Evolutionary conservation across 2,329 filamentous ascomycete species (phyloP), one percentile per base, ranked within the genome.

Genomic region (Colletotrichum eleusines): DNA sequence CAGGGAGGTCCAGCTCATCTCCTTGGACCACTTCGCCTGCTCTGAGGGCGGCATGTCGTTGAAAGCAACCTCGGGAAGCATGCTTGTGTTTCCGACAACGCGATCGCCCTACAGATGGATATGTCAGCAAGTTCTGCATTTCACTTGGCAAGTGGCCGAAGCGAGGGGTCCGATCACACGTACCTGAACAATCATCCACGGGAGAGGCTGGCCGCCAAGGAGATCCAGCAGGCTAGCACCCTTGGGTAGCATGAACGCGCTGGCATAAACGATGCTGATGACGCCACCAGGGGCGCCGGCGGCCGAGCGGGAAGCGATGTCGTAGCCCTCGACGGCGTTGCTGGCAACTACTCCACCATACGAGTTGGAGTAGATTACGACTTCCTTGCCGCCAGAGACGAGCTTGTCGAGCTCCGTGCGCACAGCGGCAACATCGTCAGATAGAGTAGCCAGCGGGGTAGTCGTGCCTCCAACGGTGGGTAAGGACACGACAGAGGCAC

Each of bases 281-380:
- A 85, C 79, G 8, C 84, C 83, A 0, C 83, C 83, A 6, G 75
- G 66, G 59, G 79, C 72, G 1, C 80, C 82, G 1, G 74, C 73
- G 0, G 69, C 72, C 35, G 74, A 71, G 11, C 82, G 77, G 26
- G 80, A 74, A 33, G 76, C 77, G 55, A 81, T 77, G 1, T 79
- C 77, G 5, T 81, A 75, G 1, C 80, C 80, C 23, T 76, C 73
- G 3, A 84, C 74, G 0, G 81, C 83, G 58, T 80, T 80, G 44
- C 78, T 77, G 7, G 78, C 80, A 1, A 84, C 76, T 0, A 83
- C 75, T 20, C 84, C 84, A 20, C 81, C 80, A 75, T 84, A 85
- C 2, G 81, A 84, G 72, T 86, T 83, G 11, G 79, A 77, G 9
- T 82, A 74, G 4, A 85, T 77, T 0, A 85, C 74, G 9, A 86